Evolutionary conservation across 257 asterid genomes (phyloP), one percentile per base, ranked within the genome.

Genomic region (Orobanche coerulescens): DNA sequence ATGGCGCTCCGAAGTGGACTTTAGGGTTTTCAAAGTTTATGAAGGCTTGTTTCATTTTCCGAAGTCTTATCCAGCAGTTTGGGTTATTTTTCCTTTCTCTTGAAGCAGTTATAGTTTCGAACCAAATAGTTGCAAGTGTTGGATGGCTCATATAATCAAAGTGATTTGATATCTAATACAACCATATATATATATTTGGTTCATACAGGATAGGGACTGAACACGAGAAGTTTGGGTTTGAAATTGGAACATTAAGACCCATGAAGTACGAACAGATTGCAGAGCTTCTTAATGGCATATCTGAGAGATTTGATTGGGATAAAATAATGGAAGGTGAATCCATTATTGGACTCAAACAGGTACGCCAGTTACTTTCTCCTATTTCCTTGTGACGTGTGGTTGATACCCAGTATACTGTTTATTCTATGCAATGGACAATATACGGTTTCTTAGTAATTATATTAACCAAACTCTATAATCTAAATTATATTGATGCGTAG

Each of bases 301-400:
- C 97, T 23, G 98, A 92, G 86, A 87, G 98, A 80, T 92, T 88
- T 86, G 97, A 84, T 50, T 92, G 98, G 97, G 97, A 86, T n/a
- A 92, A 84, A 75, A 65, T 92, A 75, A 82, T 89, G 97, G 98
- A 92, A 71, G 95, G 86, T 44, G 94, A 89, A 64, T 51, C 84
- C 60, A 83, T 89, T 59, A 88, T 92, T 77, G 98, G 98, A 74
- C 87, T 92, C 66, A 81, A 83, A 78, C 98, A 89, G 98, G 98
- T 84, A 69, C 16, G 30, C 13, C 31, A 23, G 6, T 14, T 30
- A 36, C 23, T 56, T 53, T 49, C 15, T 56, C 59, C 40, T 19
- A 36, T 49, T 22, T 54, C 44, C 26, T 31, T 20, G 37, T 52
- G 24, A 46, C 30, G 13, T 51, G 23, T 48, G 39, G 62, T 62